Evolutionary conservation across 164 flowering plant genomes (phyloP), one percentile per base, ranked within the genome.

Genomic region (Vitis amurensis): DNA sequence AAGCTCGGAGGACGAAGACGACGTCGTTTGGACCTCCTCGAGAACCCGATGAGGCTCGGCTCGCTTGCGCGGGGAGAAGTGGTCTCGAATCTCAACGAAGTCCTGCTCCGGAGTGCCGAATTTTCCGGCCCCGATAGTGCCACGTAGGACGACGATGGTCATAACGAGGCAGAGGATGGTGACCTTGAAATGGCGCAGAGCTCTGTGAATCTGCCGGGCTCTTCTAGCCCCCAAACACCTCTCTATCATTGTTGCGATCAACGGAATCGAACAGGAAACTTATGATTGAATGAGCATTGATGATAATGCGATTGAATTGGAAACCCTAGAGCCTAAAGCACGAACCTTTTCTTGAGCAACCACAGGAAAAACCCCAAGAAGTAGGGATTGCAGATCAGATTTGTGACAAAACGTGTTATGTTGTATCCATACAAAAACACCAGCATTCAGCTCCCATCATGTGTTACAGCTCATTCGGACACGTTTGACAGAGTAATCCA

Each of bases 71-170:
- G 75, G 78, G 77, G 69, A 67, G 68, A 86, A 67, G 71, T 80
- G 85, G 74, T 81, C 78, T 13, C 88, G 88, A 55, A 91, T 75
- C 66, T 90, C 91, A 5, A 69, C 58, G 66, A 90, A 76, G 75
- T 92, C 94, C 57, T 89, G 90, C 64, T 80, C 85, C 0, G 97
- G 95, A 5, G 95, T 90, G 10, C 97, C 96, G 74, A 88, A 89
- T 47, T 84, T 86, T 2, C 95, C 95, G 30, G 95, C 93, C 9
- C 97, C 97, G 62, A 92, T 79, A 15, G 87, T 88, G 11, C 89
- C 90, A 13, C 98, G 94, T 9, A 93, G 86, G 68, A 93, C 91
- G 63, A 93, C 57, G 37, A 93, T 67, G 16, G 97, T 93, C 65
- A 93, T 72, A 58, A 93, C 64, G 44, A 91, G 86, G 64, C 96